These are phyloP conservation scores for Fraxinus quadrangulata DNA, from an alignment of 257 asterid genomes.

Conservation along the genomic window DNA sequence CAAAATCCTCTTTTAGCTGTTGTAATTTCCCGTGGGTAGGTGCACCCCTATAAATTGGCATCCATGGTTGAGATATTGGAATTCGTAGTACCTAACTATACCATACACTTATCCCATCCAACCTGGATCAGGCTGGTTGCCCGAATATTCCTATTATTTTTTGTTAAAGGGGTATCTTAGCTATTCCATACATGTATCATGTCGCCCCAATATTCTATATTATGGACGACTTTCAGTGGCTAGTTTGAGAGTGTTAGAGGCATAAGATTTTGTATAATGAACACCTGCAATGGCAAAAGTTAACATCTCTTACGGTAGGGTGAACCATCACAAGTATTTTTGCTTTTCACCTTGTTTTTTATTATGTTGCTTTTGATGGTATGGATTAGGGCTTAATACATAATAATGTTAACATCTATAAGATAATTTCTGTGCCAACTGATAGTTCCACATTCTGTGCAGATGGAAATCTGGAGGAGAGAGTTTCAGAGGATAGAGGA, in stretches of 20 bases:
- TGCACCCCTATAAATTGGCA: background rate
- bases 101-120: background rate
- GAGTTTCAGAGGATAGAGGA: conserved; percentile 76
- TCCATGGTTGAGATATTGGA: too few species aligned
- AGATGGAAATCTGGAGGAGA: conserved; percentile 82
- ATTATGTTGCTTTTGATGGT: background rate
- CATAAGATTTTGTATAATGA: too few species aligned
- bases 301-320: background rate
- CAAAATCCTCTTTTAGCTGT: background rate
- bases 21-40: background rate
- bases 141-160: background rate
- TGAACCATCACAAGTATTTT: background rate
- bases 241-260: too few species aligned
- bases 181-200: background rate
- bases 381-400: too few species aligned
- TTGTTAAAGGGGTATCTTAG: background rate
- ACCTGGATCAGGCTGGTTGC: background rate
- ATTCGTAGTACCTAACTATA: background rate
- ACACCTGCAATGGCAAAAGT: too few species aligned
- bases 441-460: conserved; percentile 14
- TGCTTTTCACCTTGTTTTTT: background rate
- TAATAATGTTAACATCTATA: too few species aligned
- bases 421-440: too few species aligned
- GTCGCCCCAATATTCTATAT: background rate
- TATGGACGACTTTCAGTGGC: too few species aligned